phyloP scores from a whole-genome alignment of 441 rosid species.

The Eruca vesicaria region DNA sequence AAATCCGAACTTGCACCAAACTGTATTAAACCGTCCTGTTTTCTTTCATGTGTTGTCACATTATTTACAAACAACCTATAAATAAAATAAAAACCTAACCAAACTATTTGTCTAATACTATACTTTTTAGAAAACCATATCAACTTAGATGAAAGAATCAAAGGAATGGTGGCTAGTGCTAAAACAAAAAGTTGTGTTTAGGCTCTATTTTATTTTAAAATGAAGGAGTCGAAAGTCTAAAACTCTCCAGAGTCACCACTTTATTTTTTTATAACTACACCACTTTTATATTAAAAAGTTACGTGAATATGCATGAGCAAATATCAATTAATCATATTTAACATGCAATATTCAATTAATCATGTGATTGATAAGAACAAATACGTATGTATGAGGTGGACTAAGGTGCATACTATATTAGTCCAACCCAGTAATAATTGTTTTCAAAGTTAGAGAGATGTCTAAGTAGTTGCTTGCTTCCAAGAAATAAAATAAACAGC shows the following conservation, averaged over 20 bases:
- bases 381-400: conserved; percentile 5
- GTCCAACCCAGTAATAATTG: conserved; percentile 8
- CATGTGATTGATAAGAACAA: background rate
- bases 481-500: conserved; percentile 31
- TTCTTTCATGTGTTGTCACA: background rate
- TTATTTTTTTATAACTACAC: too few species aligned
- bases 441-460: conserved; percentile 13
- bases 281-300: background rate
- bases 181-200: background rate
- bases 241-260: too few species aligned
- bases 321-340: background rate
- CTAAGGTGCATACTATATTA: background rate
- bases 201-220: background rate
- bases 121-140: background rate
- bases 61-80: background rate
- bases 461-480: conserved; percentile 29
- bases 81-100: background rate
- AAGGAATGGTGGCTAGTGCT: background rate
- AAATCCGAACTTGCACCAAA: background rate
- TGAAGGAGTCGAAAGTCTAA: background rate
- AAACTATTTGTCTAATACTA: background rate
- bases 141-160: background rate
- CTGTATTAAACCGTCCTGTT: background rate
- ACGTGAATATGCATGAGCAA: conserved; percentile 19
- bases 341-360: background rate